phyloP scores from a whole-genome alignment of 139 green algal species.

The Chlorella sp. region DNA sequence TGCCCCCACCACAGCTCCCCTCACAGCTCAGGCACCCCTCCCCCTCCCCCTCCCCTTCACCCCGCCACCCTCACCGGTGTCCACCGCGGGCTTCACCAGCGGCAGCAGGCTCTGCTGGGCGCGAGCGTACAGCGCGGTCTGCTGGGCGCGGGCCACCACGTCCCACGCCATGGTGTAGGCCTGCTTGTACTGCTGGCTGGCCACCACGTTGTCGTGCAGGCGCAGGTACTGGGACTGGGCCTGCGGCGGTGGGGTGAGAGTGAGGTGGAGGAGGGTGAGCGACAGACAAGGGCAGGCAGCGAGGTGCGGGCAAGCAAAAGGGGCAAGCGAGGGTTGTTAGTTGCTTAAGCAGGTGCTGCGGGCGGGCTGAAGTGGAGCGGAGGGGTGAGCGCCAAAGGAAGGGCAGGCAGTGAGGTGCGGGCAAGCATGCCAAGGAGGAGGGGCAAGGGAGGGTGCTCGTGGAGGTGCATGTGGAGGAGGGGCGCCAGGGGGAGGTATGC shows the following conservation, averaged over 20 bases:
- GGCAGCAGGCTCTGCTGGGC: slow-evolving; percentile 37
- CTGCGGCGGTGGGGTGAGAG: not conserved
- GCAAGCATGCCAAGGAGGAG: not conserved
- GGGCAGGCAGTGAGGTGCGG: not conserved
- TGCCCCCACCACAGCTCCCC: not conserved
- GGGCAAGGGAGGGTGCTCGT: no score
- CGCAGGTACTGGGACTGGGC: slow-evolving; percentile 8
- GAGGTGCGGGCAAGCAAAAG: not conserved
- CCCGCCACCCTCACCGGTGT: slow-evolving; percentile 10
- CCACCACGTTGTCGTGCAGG: slow-evolving; percentile 45
- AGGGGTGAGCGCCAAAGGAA: no score
- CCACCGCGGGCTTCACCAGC: slow-evolving; percentile 1
- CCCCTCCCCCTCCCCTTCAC: no score
- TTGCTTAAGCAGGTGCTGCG: no score
- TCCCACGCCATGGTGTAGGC: slow-evolving; percentile 13
- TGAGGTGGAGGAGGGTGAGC: no score
- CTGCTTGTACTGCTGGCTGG: slow-evolving; percentile 45
- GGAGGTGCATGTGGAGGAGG: no score
- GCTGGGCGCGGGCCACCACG: slow-evolving; percentile 18
- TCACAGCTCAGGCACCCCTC: no score
- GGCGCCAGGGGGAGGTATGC: no score
- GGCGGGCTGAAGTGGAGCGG: not conserved
- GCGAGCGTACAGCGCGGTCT: slow-evolving; percentile 25
- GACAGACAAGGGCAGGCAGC: not conserved
- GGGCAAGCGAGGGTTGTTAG: no score